Percentiles rank a stretch among this genome's conserved stretches.
Conservation (phyloP, 495 filamentous ascomycete genomes). For the Chaetomidium leptoderma region DNA sequence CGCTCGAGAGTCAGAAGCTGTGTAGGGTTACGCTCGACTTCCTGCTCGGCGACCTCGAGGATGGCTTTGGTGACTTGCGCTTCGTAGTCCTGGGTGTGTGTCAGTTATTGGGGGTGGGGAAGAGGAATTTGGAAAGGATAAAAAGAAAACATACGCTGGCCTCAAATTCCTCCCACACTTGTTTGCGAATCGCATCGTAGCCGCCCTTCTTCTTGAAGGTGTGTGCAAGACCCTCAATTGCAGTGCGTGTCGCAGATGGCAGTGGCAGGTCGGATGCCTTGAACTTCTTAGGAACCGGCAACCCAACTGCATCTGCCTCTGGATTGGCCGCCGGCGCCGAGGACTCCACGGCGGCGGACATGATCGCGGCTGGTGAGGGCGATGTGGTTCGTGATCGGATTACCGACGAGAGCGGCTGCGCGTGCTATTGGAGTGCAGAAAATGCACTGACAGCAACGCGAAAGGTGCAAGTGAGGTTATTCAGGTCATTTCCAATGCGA, state of each 20-base stretch:
- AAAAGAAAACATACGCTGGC: slow-evolving; percentile 56
- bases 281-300: slow-evolving; percentile 52
- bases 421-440: neutral
- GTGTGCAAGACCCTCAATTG: slow-evolving; percentile 74
- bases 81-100: slow-evolving; percentile 56
- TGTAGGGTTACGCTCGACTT: slow-evolving; percentile 74
- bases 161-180: slow-evolving; percentile 75
- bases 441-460: neutral
- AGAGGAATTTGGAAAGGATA: neutral
- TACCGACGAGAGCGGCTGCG: neutral
- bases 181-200: slow-evolving; percentile 78
- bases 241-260: slow-evolving; percentile 61
- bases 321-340: neutral
- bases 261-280: slow-evolving; percentile 82
- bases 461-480: neutral
- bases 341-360: slow-evolving; percentile 17
- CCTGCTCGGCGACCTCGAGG: slow-evolving; percentile 67
- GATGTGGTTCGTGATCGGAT: neutral
- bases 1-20: slow-evolving; percentile 71
- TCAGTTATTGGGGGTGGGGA: no score
- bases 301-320: neutral
- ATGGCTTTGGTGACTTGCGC: slow-evolving; percentile 60
- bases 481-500: slow-evolving; percentile 13
- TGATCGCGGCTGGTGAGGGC: slow-evolving; percentile 3
- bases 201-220: slow-evolving; percentile 88